phyloP scores from a whole-genome alignment of 169 alveolate genomes.

The Babesia bigemina region DNA sequence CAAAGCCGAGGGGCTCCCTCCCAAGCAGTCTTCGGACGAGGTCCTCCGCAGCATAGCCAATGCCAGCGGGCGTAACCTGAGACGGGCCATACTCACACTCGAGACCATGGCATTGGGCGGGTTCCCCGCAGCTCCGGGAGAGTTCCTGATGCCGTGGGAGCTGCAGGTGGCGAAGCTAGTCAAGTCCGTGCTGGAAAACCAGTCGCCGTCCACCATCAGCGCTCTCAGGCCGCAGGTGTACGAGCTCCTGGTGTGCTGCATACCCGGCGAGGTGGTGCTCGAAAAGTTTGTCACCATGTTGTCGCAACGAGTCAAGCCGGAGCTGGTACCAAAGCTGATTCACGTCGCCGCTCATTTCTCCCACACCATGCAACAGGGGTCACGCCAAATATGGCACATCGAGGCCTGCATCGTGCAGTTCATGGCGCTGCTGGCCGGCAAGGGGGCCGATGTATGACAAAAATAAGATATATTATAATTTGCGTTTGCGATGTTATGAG shows the following conservation, averaged over 20 bases:
- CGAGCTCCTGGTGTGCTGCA: conserved; percentile 70
- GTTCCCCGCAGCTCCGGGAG: conserved; percentile 52
- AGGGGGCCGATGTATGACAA: neutral
- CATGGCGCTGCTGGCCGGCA: conserved; percentile 61
- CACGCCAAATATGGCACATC: conserved; percentile 80
- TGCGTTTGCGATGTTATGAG: too few species aligned
- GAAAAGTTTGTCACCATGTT: conserved; percentile 52
- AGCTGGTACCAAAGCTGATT: conserved; percentile 39
- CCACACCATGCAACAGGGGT: conserved; percentile 78
- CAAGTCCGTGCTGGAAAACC: conserved; percentile 28
- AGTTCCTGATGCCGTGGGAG: conserved; percentile 77
- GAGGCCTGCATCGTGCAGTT: conserved; percentile 82
- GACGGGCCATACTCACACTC: conserved; percentile 87
- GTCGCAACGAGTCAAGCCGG: conserved; percentile 44
- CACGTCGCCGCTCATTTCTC: conserved; percentile 70
- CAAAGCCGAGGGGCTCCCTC: conserved; percentile 68
- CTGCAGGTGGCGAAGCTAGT: conserved; percentile 55
- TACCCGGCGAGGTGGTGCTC: conserved; percentile 61
- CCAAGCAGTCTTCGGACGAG: conserved; percentile 73
- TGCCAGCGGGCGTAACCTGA: conserved; percentile 81
- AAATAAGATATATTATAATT: neutral
- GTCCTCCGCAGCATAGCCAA: conserved; percentile 77
- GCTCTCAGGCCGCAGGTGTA: conserved; percentile 65
- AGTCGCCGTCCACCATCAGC: conserved; percentile 53
- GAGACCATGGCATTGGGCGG: conserved; percentile 80